Percentiles rank a stretch among this genome's conserved stretches.
These are phyloP conservation scores for Triticum monococcum DNA, from an alignment of 176 grass and related monocot species.

Conservation along the genomic window DNA sequence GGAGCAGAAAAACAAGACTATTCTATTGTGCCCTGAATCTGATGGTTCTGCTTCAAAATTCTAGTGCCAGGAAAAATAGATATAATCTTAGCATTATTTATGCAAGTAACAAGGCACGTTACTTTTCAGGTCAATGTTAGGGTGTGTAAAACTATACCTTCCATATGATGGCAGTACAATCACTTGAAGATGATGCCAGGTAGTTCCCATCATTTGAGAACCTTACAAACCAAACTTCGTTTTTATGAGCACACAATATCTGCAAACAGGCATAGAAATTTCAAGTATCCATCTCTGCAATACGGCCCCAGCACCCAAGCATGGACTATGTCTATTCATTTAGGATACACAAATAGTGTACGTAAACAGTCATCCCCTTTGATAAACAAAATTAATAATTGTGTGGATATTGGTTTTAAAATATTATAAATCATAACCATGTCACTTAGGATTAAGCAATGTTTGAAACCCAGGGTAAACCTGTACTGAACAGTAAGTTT, in stretches of 20 bases:
- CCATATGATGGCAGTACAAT: constrained; percentile 98
- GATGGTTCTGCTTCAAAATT: constrained; percentile 12
- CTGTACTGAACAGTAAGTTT: background rate
- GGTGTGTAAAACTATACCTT: constrained; percentile 44
- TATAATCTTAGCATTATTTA: constrained; percentile 15
- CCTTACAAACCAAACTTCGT: constrained; percentile 99
- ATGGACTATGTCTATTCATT: constrained; percentile 31
- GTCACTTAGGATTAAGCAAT: background rate
- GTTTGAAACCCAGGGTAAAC: background rate
- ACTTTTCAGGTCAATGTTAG: background rate
- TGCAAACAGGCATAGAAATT: constrained; percentile 59
- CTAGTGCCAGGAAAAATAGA: constrained; percentile 7
- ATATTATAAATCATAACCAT: background rate
- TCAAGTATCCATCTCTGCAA: constrained; percentile 37
- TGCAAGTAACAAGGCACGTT: constrained; percentile 12
- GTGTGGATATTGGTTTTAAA: constrained; percentile 9
- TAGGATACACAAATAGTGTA: constrained; percentile 19
- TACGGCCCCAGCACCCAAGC: constrained; percentile 22
- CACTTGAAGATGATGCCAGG: constrained; percentile 85
- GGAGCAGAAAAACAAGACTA: background rate
- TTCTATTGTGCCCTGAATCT: background rate
- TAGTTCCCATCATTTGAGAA: constrained; percentile 95
- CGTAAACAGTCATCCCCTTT: background rate
- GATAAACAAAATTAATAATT: background rate
- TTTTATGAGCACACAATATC: constrained; percentile 85